phyloP scores from a whole-genome alignment of 306 rosid species.

The cucumber (Cucumis sativus) region Cucumber_9930_V3 NC_026658.2:4053501-4054000 shows the following conservation, averaged over 20 bases:
- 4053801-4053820: background rate
- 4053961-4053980: too few relatives aligned
- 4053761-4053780: conserved; percentile 29
- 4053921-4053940: background rate
- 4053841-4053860: background rate
- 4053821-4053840: background rate
- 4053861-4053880: background rate
- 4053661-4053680: conserved; percentile 63
- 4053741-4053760: conserved; percentile 98
- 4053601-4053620: conserved; percentile 26
- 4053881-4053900: background rate
- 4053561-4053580: conserved; percentile 17
- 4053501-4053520: conserved; percentile 47
- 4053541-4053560: conserved; percentile 9
- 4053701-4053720: conserved; percentile 96
- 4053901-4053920: background rate
- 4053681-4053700: conserved; percentile 93
- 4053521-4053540: conserved; percentile 23
- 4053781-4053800: background rate
- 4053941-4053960: background rate
- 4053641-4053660: conserved; percentile 33
- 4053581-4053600: conserved; percentile 20
- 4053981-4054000: too few relatives aligned
- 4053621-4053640: conserved; percentile 15
- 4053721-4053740: conserved; percentile 87